A percentile compares a stretch with the other conserved stretches of the same genome.
phyloP scores from a whole-genome alignment of 1,284 basidiomycete species.

The Pholiota adiposa region DNA sequence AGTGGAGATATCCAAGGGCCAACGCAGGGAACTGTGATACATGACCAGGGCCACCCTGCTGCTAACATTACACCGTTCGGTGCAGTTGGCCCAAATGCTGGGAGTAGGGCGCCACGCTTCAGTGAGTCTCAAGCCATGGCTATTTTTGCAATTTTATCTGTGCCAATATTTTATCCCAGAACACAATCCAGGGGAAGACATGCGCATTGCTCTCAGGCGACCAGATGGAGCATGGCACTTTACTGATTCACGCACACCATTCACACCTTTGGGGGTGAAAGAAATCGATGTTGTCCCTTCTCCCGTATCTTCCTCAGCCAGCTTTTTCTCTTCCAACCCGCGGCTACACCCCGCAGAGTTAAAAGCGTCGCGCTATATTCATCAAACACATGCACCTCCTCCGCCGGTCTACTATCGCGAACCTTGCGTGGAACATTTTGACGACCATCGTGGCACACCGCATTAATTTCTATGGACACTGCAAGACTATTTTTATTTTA shows the following conservation, averaged over 20 bases:
- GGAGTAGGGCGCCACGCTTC: constrained; percentile 34
- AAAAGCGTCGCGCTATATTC: not conserved
- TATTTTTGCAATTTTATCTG: not conserved
- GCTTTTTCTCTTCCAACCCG: not conserved
- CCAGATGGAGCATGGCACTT: constrained; percentile 51
- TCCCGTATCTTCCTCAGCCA: not conserved
- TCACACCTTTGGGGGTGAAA: constrained; percentile 38
- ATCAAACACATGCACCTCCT: not conserved
- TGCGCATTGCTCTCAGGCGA: constrained; percentile 47
- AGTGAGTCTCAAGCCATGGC: constrained; percentile 26
- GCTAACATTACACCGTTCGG: constrained; percentile 41
- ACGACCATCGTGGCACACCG: not conserved
- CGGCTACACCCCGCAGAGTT: not conserved
- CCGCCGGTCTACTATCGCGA: not conserved
- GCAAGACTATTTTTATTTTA: not conserved
- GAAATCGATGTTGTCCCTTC: constrained; percentile 36
- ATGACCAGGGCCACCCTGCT: constrained; percentile 32
- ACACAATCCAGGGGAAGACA: constrained; percentile 44
- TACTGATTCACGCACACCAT: constrained; percentile 39
- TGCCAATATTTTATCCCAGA: constrained; percentile 26
- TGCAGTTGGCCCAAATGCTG: constrained; percentile 21
- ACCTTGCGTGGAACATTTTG: constrained; percentile 6
- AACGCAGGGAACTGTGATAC: constrained; percentile 27
- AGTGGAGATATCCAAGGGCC: constrained; percentile 20
- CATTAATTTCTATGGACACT: constrained; percentile 1